Conservation (phyloP, 2,329 filamentous ascomycete species). For the Fusarium staphyleae region DNA sequence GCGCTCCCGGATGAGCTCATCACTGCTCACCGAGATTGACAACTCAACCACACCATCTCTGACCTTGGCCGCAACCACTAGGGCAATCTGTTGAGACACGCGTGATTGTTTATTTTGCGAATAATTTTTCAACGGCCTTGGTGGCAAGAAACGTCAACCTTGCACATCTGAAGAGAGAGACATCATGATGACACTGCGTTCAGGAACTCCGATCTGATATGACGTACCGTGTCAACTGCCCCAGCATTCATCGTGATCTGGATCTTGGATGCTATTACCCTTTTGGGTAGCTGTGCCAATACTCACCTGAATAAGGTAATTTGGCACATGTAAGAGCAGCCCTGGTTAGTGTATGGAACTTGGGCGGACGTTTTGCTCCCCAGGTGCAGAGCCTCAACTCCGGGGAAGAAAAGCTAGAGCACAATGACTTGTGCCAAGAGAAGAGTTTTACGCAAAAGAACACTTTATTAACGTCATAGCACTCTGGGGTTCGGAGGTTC, state of each 20-base stretch:
- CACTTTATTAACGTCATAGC: background rate
- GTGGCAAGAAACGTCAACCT: background rate
- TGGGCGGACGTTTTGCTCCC: conserved; percentile 28
- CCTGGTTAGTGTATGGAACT: no score
- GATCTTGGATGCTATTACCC: conserved; percentile 4
- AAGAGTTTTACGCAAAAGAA: background rate
- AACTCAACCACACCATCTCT: background rate
- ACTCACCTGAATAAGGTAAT: conserved; percentile 1
- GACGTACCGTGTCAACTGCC: conserved; percentile 19
- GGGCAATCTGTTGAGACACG: no score
- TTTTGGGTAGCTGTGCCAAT: conserved; percentile 4
- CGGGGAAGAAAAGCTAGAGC: background rate
- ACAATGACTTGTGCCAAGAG: background rate
- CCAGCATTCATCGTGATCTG: conserved; percentile 25
- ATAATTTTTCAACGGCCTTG: conserved; percentile 2
- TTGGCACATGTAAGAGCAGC: background rate
- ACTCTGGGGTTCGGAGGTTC: background rate
- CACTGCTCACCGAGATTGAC: conserved; percentile 8
- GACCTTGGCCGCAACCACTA: background rate
- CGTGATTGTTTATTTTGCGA: background rate
- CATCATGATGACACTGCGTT: conserved; percentile 17
- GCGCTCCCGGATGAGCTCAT: conserved; percentile 23
- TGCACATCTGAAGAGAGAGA: background rate
- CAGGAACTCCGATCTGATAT: conserved; percentile 18
- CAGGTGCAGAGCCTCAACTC: background rate